Conservation (phyloP, 2,329 filamentous ascomycete species). For the Claviceps quebecensis region DNA sequence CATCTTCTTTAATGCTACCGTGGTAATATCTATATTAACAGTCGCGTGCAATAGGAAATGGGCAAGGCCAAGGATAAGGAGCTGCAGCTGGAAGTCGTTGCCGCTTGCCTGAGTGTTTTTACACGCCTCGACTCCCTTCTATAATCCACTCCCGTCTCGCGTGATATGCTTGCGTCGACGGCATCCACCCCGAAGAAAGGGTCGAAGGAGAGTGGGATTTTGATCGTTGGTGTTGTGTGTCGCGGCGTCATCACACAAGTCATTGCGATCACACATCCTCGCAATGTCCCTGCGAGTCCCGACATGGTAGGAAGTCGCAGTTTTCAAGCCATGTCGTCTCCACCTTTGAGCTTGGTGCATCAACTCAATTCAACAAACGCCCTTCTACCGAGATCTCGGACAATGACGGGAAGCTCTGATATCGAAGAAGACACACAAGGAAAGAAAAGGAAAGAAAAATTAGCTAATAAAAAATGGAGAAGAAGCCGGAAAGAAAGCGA, state of each 20-base stretch:
- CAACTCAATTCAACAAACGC: background rate
- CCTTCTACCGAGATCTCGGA: background rate
- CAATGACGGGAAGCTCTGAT: too few relatives aligned
- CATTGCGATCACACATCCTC: background rate
- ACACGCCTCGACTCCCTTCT: slow-evolving; percentile 92
- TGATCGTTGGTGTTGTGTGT: background rate
- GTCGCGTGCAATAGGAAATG: slow-evolving; percentile 43
- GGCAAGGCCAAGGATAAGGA: slow-evolving; percentile 83
- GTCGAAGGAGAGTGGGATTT: background rate
- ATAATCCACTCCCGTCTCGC: slow-evolving; percentile 28
- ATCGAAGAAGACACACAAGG: too few relatives aligned
- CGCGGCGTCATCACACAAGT: background rate
- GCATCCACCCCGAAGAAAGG: background rate
- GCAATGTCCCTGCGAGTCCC: background rate
- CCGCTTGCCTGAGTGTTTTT: slow-evolving; percentile 93
- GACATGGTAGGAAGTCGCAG: background rate
- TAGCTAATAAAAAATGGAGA: too few relatives aligned
- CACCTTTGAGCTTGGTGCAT: background rate
- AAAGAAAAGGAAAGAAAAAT: too few relatives aligned
- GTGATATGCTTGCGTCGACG: background rate
- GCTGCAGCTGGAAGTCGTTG: slow-evolving; percentile 90
- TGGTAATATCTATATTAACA: background rate
- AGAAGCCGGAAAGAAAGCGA: too few relatives aligned
- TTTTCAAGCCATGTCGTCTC: background rate
- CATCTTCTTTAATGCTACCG: background rate